Evolutionary conservation across 257 asterid species (phyloP).

Genomic region (Ehretia macrophylla): DNA sequence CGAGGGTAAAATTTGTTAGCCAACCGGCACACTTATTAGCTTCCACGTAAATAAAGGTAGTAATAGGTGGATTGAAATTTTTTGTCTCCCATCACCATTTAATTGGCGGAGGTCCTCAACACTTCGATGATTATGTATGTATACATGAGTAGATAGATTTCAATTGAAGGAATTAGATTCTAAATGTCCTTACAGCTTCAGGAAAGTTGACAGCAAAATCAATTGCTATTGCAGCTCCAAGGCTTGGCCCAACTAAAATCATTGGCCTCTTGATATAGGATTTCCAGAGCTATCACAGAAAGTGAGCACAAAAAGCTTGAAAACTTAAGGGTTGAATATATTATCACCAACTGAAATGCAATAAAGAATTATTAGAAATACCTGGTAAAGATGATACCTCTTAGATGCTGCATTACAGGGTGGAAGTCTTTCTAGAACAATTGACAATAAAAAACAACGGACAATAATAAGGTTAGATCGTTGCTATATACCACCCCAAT

Average conservation of each 20-base stretch:
- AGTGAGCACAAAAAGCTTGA: neutral
- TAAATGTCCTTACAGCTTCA: conserved; percentile 63
- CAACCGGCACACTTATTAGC: too few relatives aligned
- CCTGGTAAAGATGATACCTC: conserved; percentile 59
- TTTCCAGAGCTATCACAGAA: conserved; percentile 55
- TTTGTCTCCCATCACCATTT: too few relatives aligned
- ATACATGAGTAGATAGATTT: too few relatives aligned
- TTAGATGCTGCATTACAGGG: conserved; percentile 71
- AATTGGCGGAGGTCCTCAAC: too few relatives aligned
- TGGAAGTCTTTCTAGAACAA: conserved; percentile 46
- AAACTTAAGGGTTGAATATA: neutral
- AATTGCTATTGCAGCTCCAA: conserved; percentile 80
- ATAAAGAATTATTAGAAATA: too few relatives aligned
- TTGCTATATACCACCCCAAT: too few relatives aligned
- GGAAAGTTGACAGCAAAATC: conserved; percentile 77
- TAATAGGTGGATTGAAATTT: too few relatives aligned
- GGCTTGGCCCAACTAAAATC: conserved; percentile 85
- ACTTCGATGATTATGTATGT: too few relatives aligned
- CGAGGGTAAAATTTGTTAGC: too few relatives aligned
- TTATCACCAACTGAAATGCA: neutral
- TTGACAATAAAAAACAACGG: neutral
- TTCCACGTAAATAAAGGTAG: too few relatives aligned
- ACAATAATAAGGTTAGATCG: too few relatives aligned
- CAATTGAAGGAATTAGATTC: too few relatives aligned
- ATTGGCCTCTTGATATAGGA: conserved; percentile 69